Percentiles rank a stretch among this genome's conserved stretches.
These are phyloP conservation scores for Lyophyllum shimeji DNA, from an alignment of 768 basidiomycete genomes.

Conservation along the genomic window DNA sequence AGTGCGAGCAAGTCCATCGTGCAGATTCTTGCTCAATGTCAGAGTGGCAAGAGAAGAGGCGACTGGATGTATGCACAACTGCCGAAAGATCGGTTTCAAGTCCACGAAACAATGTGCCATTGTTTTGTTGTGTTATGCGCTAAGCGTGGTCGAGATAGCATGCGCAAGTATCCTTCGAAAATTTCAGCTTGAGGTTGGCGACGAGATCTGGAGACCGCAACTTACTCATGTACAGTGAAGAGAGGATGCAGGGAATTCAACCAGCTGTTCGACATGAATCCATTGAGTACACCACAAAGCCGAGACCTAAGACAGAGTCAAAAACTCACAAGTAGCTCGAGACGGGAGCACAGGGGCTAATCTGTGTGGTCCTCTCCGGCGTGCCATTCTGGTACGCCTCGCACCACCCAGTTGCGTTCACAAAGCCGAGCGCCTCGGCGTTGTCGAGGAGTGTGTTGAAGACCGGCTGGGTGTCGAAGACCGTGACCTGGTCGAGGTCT, in stretches of 20 bases:
- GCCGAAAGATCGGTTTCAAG: too few species aligned
- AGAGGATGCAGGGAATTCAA: constrained; percentile 60
- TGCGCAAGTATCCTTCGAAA: constrained; percentile 47
- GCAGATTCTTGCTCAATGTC: too few species aligned
- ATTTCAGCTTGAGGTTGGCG: background rate
- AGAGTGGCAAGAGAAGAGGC: too few species aligned
- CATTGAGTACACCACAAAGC: background rate
- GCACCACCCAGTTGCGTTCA: constrained; percentile 59
- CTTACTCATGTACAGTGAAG: constrained; percentile 63
- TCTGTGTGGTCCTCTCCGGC: constrained; percentile 49
- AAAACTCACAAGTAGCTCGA: constrained; percentile 60
- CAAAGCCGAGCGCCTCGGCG: constrained; percentile 51
- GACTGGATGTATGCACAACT: too few species aligned
- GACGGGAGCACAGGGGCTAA: constrained; percentile 57
- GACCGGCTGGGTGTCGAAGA: constrained; percentile 57
- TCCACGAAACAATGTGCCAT: too few species aligned
- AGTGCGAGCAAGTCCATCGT: too few species aligned
- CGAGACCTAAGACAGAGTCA: background rate
- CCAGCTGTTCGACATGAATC: constrained; percentile 42
- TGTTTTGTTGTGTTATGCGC: constrained; percentile 22
- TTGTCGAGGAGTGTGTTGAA: constrained; percentile 60
- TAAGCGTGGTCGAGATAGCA: constrained; percentile 45
- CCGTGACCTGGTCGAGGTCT: constrained; percentile 42
- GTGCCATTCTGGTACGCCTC: constrained; percentile 60
- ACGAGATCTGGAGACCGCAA: constrained; percentile 4